A percentile compares a stretch with the other conserved stretches of the same genome.
Evolutionary conservation across 75 land plant species (phyloP).

Genomic region (Azolla pinnata): DNA sequence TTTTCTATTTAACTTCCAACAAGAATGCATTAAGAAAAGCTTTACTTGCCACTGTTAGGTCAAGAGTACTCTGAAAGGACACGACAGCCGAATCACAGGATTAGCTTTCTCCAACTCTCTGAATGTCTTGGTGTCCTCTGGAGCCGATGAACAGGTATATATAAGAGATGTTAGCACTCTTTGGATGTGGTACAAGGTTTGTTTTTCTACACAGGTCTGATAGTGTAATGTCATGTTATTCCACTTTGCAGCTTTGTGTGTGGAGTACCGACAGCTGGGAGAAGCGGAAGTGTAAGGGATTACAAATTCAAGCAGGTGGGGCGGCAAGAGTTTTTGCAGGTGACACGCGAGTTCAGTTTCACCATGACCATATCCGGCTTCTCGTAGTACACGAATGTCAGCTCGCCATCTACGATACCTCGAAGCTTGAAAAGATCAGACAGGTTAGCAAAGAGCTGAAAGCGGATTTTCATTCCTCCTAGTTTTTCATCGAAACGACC

Average conservation of each 20-base stretch:
- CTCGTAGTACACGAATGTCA: slow-evolving; percentile 51
- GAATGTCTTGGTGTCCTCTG: slow-evolving; percentile 56
- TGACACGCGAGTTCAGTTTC: slow-evolving; percentile 65
- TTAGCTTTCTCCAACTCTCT: slow-evolving; percentile 47
- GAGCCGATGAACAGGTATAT: slow-evolving; percentile 57
- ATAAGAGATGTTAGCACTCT: too few species aligned
- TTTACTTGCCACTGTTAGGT: too few species aligned
- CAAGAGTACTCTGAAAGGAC: slow-evolving; percentile 51
- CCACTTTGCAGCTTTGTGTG: slow-evolving; percentile 56
- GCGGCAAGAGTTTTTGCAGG: slow-evolving; percentile 21
- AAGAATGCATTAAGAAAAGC: too few species aligned
- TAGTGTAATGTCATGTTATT: too few species aligned
- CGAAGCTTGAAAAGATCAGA: slow-evolving; percentile 41
- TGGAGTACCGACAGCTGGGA: slow-evolving; percentile 80
- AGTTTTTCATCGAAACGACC: too few species aligned
- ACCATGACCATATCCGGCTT: slow-evolving; percentile 47
- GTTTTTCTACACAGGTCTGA: too few species aligned
- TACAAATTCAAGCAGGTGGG: slow-evolving; percentile 56
- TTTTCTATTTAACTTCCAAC: too few species aligned
- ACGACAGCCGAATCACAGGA: slow-evolving; percentile 49
- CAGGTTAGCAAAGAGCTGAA: slow-evolving; percentile 26
- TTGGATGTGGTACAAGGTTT: too few species aligned
- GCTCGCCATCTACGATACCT: slow-evolving; percentile 48
- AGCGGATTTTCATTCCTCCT: background rate
- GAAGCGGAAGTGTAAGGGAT: slow-evolving; percentile 37